Evolutionary conservation across 345 rosid genomes (phyloP).

Genomic region (Eucalyptus leucophloia): DNA sequence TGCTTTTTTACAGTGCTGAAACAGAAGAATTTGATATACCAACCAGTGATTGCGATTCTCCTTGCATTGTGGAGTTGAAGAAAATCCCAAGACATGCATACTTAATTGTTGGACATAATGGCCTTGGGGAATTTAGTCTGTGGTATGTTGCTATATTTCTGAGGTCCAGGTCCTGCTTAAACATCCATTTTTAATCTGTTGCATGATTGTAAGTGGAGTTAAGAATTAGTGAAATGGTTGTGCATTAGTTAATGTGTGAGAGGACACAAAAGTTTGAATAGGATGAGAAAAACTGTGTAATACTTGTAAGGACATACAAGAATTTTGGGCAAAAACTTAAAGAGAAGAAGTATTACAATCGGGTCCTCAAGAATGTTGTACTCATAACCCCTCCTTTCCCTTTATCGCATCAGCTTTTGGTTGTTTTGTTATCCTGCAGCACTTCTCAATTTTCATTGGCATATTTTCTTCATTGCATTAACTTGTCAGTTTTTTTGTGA

Average conservation of each 20-base stretch:
- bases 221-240: background rate
- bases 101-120: slow-evolving; percentile 67
- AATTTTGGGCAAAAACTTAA: background rate
- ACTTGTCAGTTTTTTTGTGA: background rate
- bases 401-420: background rate
- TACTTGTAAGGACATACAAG: background rate
- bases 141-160: slow-evolving; percentile 36
- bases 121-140: slow-evolving; percentile 62
- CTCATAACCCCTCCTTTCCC: background rate
- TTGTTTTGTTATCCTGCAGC: background rate
- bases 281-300: background rate
- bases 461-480: background rate
- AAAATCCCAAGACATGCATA: slow-evolving; percentile 46
- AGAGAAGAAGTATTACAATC: background rate
- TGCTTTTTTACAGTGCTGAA: slow-evolving; percentile 36
- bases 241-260: background rate
- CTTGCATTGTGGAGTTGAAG: slow-evolving; percentile 63
- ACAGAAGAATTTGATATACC: slow-evolving; percentile 37
- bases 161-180: background rate
- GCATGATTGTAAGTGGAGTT: background rate
- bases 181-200: background rate
- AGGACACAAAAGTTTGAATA: background rate
- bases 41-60: slow-evolving; percentile 22
- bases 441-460: background rate
- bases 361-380: background rate